These are phyloP conservation scores for Sisymbrium irio DNA, from an alignment of 345 rosid genomes.

Conservation along the genomic window DNA sequence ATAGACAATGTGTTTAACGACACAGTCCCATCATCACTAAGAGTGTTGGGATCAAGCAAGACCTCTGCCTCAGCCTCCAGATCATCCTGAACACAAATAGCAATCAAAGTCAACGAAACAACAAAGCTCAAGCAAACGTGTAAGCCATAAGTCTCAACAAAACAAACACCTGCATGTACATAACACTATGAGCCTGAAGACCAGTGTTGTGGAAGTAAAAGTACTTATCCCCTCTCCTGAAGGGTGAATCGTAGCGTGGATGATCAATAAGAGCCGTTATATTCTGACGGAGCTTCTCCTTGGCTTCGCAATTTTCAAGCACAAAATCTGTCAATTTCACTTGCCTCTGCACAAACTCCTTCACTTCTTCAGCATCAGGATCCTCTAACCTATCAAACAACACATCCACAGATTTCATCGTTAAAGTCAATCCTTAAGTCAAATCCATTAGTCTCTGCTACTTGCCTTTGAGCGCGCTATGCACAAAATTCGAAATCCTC, in stretches of 20 bases:
- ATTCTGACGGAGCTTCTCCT: conserved; percentile 57
- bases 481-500: too few relatives aligned
- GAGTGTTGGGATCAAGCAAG: conserved; percentile 84
- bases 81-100: conserved; percentile 50
- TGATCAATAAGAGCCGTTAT: conserved; percentile 69
- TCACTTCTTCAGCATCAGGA: conserved; percentile 81
- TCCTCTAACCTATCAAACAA: conserved; percentile 72
- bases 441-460: background rate
- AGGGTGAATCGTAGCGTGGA: conserved; percentile 73
- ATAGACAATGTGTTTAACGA: conserved; percentile 53
- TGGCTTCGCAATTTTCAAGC: conserved; percentile 54
- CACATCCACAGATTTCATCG: background rate
- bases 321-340: conserved; percentile 65
- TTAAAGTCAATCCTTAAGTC: conserved; percentile 21
- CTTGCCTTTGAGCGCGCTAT: too few relatives aligned
- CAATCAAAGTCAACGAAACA: conserved; percentile 6
- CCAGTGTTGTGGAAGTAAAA: conserved; percentile 89
- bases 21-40: conserved; percentile 87
- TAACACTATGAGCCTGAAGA: conserved; percentile 75
- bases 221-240: conserved; percentile 62
- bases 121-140: background rate
- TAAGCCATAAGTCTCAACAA: background rate
- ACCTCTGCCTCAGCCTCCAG: conserved; percentile 71
- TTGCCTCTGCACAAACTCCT: conserved; percentile 69
- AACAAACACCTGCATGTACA: conserved; percentile 61